Base-by-base conservation (phyloP, 352 stramenopile genomes). In the Hyaloperonospora brassicae region DNA sequence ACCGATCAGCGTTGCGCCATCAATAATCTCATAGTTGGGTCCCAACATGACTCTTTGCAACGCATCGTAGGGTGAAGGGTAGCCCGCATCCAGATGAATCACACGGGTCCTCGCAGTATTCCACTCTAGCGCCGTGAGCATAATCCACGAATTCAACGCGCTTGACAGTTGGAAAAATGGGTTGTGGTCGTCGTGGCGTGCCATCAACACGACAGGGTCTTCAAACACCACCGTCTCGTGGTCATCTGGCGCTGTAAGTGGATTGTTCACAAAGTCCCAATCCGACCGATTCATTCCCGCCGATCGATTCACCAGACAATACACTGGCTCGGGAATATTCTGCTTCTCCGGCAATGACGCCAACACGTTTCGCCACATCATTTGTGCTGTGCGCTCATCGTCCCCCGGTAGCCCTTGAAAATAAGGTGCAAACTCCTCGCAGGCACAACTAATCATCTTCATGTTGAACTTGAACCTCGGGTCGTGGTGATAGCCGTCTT, bases 91-190 rank as follows among this genome's bases (percentile, higher is more conserved):
- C 13, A 86, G 51, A 42, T 75, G 56, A 44, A 86, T 56, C 2
- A 86, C 53, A 34, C 51, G 61, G 0, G 76, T 81, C 22, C 57
- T 62, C 0, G 55, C 46, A 9, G 66, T 11, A n/a, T 66, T 42
- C 66, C 73, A 79, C 1, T 55, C 50, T 12, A 79, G 35, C 9
- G 55, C 55, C 30, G 72, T 58, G 0, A 76, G 14, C 48, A 73
- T 60, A 23, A 73, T 64, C 68, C 68, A 81, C 24, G 68, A 52
- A 46, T 79, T 78, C 1, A 79, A 48, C 5, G 57, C 58, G 25
- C 62, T 56, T 13, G 68, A 69, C 21, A 81, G 64, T 52, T 80
- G 70, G 50, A 79, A 81, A 50, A 79, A 84, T 36, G 73, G 71
- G 42, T 81, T 81, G 38, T 79, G 71, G 46, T 81, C 73, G 36